Base-by-base conservation (phyloP, 371 early-diverging fungal species). In the Mortierella sp. region DNA sequence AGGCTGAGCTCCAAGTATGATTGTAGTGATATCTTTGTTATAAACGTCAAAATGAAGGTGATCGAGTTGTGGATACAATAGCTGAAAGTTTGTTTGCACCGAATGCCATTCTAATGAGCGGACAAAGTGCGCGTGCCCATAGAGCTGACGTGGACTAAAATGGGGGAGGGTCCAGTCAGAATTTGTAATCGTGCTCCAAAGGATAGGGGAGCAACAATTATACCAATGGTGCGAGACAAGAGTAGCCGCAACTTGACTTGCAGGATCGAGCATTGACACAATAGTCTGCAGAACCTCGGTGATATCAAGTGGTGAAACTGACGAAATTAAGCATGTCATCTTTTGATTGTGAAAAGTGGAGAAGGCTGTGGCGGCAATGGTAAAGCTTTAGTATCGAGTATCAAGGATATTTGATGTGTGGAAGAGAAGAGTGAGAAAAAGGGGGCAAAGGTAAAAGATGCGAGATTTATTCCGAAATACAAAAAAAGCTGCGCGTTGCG, bases 171-270 rank as follows among this genome's bases (percentile, higher is more conserved):
- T 34, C 78, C 78, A 77, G 47, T 77, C 78, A 8, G 28, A 15
- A 8, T 43, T 45, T 29, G 49, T 8, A 37, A 77, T 68, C 45
- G 35, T 51, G 15, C 22, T 34, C 78, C 78, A 77, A 8, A 77
- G 51, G 12, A 77, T 47, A 6, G 78, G 69, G 1, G 69, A 22
- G 35, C 68, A 65, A n/a, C 64, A 61, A 2, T 1, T 26, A 56
- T 68, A 43, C 78, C 78, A 77, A 43, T 64, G 63, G 6, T 45
- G 64, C 0, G 78, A 77, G 23, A 77, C 78, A 2, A 40, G 65
- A 28, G 56, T 55, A 3, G 72, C 60, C 3, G 78, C 34, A 19
- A 68, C 57, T 22, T 72, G 78, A 23, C 49, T 65, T 1, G n/a
- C 7, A 6, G 65, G 62, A 34, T 77, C 78, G 7, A 77, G 69